phyloP scores from a whole-genome alignment of 1,139 yeast species.

The Kluyveromyces marxianus region DNA sequence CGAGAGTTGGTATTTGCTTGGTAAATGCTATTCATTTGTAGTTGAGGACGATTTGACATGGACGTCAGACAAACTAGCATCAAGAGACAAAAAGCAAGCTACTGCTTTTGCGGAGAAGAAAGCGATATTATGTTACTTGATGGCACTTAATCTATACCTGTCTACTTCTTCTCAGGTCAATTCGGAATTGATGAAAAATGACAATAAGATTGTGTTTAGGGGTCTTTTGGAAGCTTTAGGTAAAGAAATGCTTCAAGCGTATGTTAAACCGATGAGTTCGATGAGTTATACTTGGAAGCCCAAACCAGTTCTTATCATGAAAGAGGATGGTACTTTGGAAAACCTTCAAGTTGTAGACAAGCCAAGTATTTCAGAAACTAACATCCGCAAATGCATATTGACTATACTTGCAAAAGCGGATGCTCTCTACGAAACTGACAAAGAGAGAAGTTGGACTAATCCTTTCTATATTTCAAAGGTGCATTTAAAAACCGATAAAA shows the following conservation, averaged over 20 bases:
- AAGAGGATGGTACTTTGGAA: constrained; percentile 24
- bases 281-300: constrained; percentile 24
- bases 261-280: constrained; percentile 54
- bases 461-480: constrained; percentile 55
- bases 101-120: constrained; percentile 65
- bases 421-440: not conserved
- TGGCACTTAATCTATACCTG: constrained; percentile 52
- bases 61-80: constrained; percentile 79
- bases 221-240: constrained; percentile 26
- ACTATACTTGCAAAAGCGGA: constrained; percentile 37
- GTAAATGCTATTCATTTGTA: constrained; percentile 68
- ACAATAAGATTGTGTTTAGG: constrained; percentile 33
- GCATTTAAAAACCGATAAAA: constrained; percentile 40
- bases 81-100: constrained; percentile 49
- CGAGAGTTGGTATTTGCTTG: constrained; percentile 83
- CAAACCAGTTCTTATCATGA: constrained; percentile 17
- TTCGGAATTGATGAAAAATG: constrained; percentile 17
- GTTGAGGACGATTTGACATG: constrained; percentile 87
- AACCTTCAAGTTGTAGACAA: constrained; percentile 21
- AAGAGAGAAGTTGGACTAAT: constrained; percentile 50
- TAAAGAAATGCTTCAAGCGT: constrained; percentile 22
- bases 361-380: constrained; percentile 18
- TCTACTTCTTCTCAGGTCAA: constrained; percentile 3
- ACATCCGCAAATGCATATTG: constrained; percentile 26
- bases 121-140: constrained; percentile 63